Evolutionary conservation across 345 rosid genomes (phyloP), one percentile per base, ranked within the genome.

Genomic region (Camelina hispida): DNA sequence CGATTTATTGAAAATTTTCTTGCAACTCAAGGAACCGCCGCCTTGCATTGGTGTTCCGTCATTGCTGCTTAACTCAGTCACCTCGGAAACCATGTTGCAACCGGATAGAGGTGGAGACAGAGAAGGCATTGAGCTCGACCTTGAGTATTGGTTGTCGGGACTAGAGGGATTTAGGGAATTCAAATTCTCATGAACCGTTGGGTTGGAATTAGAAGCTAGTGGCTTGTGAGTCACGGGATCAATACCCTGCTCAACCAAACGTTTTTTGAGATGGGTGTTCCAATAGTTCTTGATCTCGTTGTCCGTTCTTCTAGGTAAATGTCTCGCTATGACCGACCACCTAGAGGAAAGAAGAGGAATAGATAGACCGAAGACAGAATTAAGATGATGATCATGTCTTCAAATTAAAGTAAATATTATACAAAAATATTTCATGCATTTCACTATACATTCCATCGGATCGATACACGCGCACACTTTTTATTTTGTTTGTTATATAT

Each of bases 161-260:
- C 62, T 64, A 70, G 60, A 30, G 32, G 22, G 72, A 61, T 69
- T 35, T 62, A 17, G 47, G 38, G 55, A 15, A 17, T 11, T 40
- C 16, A 32, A 64, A 32, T 52, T 44, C 50, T 72, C 81, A 50
- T 40, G 40, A n/a, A 44, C 51, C 12, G 16, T 53, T 47, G 66
- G 63, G 42, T 13, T 62, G 4, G 82, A 37, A 38, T 18, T 56
- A 12, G 70, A 55, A 32, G 67, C 66, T 53, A 71, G 78, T 73
- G 87, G 89, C 78, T 83, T 82, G 75, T 90, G 96, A 28, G 93
- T 90, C 84, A 77, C 79, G 63, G 96, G 93, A 80, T 90, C 93
- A 56, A 82, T 62, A 46, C 96, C 96, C 84, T 88, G 88, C 69
- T 88, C 88, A 40, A 88, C 82, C 82, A 90, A 74, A 73, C 87